Conservation (phyloP, 73 alveolate genomes). For the Uronychia setigera region DNA sequence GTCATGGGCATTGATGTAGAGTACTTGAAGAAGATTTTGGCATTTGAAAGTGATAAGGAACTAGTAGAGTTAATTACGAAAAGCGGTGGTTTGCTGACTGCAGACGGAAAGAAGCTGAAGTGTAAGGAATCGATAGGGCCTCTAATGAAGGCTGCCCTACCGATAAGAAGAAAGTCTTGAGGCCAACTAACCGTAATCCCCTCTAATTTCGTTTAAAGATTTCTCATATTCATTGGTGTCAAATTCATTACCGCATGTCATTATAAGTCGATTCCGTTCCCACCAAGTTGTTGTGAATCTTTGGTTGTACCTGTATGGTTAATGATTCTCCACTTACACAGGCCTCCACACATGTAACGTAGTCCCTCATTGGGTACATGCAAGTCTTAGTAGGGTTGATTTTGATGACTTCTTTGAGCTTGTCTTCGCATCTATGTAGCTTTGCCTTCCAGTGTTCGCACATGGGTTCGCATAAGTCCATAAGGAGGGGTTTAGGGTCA, state of each 20-base stretch:
- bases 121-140: constrained; percentile 34
- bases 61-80: constrained; percentile 12
- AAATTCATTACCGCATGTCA: constrained; percentile 5
- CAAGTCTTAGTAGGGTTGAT: constrained; percentile 72
- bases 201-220: not conserved
- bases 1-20: constrained; percentile 43
- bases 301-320: constrained; percentile 54
- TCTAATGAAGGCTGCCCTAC: constrained; percentile 34
- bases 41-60: constrained; percentile 27
- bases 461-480: constrained; percentile 65
- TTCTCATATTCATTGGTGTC: not conserved
- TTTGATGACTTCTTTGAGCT: constrained; percentile 54
- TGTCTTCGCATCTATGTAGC: constrained; percentile 65
- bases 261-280: constrained; percentile 54
- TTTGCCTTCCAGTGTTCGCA: constrained; percentile 69
- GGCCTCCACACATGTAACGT: constrained; percentile 76
- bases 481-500: constrained; percentile 66
- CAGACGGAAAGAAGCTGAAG: constrained; percentile 14
- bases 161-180: not conserved
- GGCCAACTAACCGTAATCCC: not conserved
- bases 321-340: constrained; percentile 49
- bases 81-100: constrained; percentile 28
- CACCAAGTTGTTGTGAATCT: constrained; percentile 49
- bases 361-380: constrained; percentile 79
- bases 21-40: constrained; percentile 27